Conservation (phyloP, 768 basidiomycete species). For the Candolleomyces efflorescens region DNA sequence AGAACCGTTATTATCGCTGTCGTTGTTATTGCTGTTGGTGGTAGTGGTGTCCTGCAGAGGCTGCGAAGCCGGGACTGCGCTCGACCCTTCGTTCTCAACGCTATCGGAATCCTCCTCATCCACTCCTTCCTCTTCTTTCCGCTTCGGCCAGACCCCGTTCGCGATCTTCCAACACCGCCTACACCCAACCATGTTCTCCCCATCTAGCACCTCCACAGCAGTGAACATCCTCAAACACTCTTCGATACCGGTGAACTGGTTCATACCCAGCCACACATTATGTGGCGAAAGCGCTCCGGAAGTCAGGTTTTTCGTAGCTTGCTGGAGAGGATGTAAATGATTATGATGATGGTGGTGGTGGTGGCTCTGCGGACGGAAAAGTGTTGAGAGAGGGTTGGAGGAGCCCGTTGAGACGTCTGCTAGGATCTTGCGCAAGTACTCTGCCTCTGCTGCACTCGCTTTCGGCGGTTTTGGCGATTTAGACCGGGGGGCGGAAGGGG, state of each 20-base stretch:
- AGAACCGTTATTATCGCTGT: no score
- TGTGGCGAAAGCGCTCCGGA: constrained; percentile 7
- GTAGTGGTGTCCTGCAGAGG: not conserved
- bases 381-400: constrained; percentile 28
- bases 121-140: constrained; percentile 17
- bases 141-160: constrained; percentile 32
- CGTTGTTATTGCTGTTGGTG: no score
- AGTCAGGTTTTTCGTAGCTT: constrained; percentile 6
- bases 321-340: constrained; percentile 1
- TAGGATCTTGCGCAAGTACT: constrained; percentile 65
- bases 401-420: constrained; percentile 51
- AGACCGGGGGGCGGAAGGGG: constrained; percentile 19
- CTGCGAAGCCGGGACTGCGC: not conserved
- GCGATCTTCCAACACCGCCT: constrained; percentile 91
- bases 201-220: constrained; percentile 87
- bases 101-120: constrained; percentile 24
- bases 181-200: constrained; percentile 94
- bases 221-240: constrained; percentile 88
- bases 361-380: constrained; percentile 14
- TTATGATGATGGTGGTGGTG: no score
- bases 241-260: constrained; percentile 57
- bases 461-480: constrained; percentile 52
- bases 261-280: constrained; percentile 39
- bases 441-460: constrained; percentile 51
- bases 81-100: not conserved